Evolutionary conservation across 2,329 filamentous ascomycete genomes (phyloP), one percentile per base, ranked within the genome.

Genomic region (Trichophaea hybrida): DNA sequence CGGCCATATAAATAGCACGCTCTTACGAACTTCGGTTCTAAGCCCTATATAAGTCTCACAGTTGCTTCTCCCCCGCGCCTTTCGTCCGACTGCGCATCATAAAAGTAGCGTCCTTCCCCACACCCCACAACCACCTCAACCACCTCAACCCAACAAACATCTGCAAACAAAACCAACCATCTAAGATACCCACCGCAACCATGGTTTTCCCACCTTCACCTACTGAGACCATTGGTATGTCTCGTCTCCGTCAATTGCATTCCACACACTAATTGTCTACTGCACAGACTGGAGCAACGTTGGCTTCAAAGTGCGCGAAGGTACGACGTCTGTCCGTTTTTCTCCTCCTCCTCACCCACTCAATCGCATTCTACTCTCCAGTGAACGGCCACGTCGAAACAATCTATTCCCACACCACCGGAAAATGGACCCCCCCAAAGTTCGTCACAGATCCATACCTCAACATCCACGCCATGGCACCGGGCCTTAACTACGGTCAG

Each of bases 311-410:
- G 84, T 96, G 68, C 86, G 88, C 31, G 57, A 54, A 35, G 10
- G 12, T 38, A n/a, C 6, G 13, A 13, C 40, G 40, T 17, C 13
- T 46, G 5, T 12, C 10, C 24, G 17, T 2, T 32, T 24, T 34
- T 57, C 44, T 48, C 35, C 12, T 13, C 5, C n/a, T 32, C 55
- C 51, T 56, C 49, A 34, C 52, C 33, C 48, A 34, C 55, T 8
- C 57, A 54, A 40, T 62, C 54, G 53, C 58, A 13, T 55, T 33
- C 31, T 34, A 32, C 38, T 58, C n/a, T 15, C 5, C 68, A 88
- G 90, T 96, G 70, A 94, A 95, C 70, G 91, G 91, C 68, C 91
- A 97, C 75, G 83, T 97, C 71, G 88, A 95, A 75, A 89, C 85
- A 53, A 83, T 84, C 72, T 96, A 86, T 78, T 85, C 84, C 61